A percentile compares a stretch with the other conserved stretches of the same genome.
Evolutionary conservation across 768 basidiomycete species (phyloP).

Genomic region (Russula compacta): DNA sequence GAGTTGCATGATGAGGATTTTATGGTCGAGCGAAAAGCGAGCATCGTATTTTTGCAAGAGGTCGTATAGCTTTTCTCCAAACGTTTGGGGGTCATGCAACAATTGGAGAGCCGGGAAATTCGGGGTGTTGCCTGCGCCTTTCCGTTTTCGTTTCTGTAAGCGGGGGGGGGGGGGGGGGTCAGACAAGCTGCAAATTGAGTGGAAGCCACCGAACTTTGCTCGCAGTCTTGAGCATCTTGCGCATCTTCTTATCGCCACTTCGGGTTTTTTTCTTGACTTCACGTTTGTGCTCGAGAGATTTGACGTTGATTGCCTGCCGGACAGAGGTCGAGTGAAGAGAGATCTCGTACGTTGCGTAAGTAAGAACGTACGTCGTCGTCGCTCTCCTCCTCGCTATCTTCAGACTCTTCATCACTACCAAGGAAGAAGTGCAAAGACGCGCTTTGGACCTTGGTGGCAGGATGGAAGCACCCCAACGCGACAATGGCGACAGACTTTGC

Average conservation of each 20-base stretch:
- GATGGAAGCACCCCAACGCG: conserved; percentile 87
- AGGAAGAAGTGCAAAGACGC: conserved; percentile 96
- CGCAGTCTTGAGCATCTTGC: conserved; percentile 60
- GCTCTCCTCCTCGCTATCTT: conserved; percentile 58
- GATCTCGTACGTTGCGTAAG: conserved; percentile 9
- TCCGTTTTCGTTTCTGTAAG: conserved; percentile 30
- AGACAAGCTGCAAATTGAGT: not conserved
- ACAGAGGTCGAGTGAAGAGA: not conserved
- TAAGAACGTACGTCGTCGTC: conserved; percentile 40
- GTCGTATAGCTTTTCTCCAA: conserved; percentile 89
- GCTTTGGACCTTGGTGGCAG: conserved; percentile 86
- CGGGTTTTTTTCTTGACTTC: conserved; percentile 90
- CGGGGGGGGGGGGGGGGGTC: conserved; percentile 1
- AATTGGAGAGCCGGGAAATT: conserved; percentile 93
- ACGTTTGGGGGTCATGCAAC: conserved; percentile 90
- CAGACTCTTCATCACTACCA: conserved; percentile 70
- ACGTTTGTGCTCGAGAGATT: conserved; percentile 72
- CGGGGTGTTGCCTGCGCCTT: conserved; percentile 28
- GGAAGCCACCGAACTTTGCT: conserved; percentile 46
- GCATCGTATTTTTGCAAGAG: conserved; percentile 79
- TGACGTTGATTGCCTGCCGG: conserved; percentile 48
- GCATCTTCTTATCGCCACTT: conserved; percentile 72
- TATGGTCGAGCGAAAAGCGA: conserved; percentile 93
- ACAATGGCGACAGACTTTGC: conserved; percentile 89
- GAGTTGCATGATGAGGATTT: conserved; percentile 94